Conservation (phyloP, 768 basidiomycete species). For the Sporobolomyces roseus region DNA sequence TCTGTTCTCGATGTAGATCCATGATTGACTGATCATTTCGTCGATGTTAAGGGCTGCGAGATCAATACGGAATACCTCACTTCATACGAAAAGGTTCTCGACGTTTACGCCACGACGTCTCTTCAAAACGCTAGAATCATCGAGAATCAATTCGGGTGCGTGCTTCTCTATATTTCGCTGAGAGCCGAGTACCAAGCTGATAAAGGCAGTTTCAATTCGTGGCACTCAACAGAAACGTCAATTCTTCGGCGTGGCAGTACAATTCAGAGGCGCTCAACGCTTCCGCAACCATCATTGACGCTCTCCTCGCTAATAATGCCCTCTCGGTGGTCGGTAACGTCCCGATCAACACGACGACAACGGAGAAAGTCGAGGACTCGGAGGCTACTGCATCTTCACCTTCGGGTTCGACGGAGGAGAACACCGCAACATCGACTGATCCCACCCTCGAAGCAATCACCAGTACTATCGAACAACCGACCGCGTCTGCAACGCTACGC, state of each 20-base stretch:
- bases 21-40: no score
- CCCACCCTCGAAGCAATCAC: neutral
- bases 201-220: neutral
- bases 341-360: conserved; percentile 6
- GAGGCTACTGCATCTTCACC: neutral
- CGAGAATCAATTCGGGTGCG: conserved; percentile 39
- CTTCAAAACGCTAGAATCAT: conserved; percentile 57
- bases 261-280: conserved; percentile 54
- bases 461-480: neutral
- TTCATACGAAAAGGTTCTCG: conserved; percentile 67
- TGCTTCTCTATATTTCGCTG: neutral
- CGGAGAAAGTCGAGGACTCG: neutral
- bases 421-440: neutral
- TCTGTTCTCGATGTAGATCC: neutral
- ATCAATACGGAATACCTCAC: conserved; percentile 68
- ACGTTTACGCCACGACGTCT: conserved; percentile 72
- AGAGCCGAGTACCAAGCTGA: no score
- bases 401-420: neutral
- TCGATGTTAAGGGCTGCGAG: conserved; percentile 67
- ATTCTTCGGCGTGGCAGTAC: conserved; percentile 15
- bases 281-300: conserved; percentile 50
- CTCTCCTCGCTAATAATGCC: conserved; percentile 46
- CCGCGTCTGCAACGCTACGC: neutral
- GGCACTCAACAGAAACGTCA: conserved; percentile 31
- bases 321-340: conserved; percentile 28